Evolutionary conservation across 169 alveolate genomes (phyloP).

Genomic region (Cryptosporidium xiaoi): DNA sequence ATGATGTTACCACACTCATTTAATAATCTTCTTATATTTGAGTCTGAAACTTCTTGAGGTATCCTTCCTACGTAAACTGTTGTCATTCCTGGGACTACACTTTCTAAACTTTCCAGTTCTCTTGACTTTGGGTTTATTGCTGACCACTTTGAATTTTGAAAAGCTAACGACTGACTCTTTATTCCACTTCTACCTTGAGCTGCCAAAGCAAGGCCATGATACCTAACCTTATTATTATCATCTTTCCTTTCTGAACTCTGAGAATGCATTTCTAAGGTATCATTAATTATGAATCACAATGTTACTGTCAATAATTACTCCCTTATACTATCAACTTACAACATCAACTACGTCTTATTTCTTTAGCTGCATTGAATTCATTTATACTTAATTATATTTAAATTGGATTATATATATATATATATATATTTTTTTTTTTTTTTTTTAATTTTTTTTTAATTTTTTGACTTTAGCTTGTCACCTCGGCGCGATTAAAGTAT

Average conservation of each 20-base stretch:
- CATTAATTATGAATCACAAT: not conserved
- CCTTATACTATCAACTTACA: too few relatives aligned
- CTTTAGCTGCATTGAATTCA: too few relatives aligned
- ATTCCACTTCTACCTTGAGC: conserved; percentile 63
- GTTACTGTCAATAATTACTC: too few relatives aligned
- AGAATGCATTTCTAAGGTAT: not conserved
- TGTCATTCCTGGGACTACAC: conserved; percentile 51
- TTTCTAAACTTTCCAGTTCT: conserved; percentile 1
- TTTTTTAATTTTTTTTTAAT: too few relatives aligned
- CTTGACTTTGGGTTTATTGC: conserved; percentile 33
- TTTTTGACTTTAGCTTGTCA: too few relatives aligned
- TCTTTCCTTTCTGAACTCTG: conserved; percentile 43
- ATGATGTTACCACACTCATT: conserved; percentile 77
- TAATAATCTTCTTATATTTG: conserved; percentile 26
- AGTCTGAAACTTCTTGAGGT: conserved; percentile 28
- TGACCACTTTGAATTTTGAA: conserved; percentile 72
- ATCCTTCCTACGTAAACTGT: conserved; percentile 62
- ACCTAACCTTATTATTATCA: conserved; percentile 19
- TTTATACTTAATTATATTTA: too few relatives aligned
- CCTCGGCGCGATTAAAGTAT: too few relatives aligned
- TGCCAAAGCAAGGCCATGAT: conserved; percentile 46
- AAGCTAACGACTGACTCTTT: conserved; percentile 55
- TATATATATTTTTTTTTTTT: too few relatives aligned
- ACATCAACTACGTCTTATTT: too few relatives aligned
- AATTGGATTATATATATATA: too few relatives aligned